A percentile compares a stretch with the other conserved stretches of the same genome.
phyloP scores from a whole-genome alignment of 2,329 filamentous ascomycete species.

The Lachnellula subtilissima region DNA sequence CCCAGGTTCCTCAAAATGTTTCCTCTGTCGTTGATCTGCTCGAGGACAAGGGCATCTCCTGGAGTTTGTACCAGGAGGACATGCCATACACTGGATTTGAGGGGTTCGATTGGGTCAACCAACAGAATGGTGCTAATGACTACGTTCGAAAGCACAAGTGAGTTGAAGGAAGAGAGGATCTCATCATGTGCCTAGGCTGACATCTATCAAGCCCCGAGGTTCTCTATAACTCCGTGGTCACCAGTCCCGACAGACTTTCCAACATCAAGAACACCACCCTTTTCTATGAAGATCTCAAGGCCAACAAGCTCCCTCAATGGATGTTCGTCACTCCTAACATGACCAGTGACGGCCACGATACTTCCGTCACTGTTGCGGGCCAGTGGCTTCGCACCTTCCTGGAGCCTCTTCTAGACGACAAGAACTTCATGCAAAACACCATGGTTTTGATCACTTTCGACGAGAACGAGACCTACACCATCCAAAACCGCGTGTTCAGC shows the following conservation, averaged over 20 bases:
- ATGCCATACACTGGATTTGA: conserved; percentile 71
- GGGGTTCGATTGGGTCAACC: conserved; percentile 59
- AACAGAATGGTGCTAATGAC: conserved; percentile 60
- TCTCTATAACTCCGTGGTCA: conserved; percentile 60
- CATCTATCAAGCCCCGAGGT: conserved; percentile 41
- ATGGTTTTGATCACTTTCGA: conserved; percentile 76
- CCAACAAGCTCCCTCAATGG: conserved; percentile 64
- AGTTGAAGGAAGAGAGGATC: conserved; percentile 12
- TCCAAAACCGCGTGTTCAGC: conserved; percentile 63
- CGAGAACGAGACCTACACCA: conserved; percentile 66
- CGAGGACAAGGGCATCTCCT: conserved; percentile 58
- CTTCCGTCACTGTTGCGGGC: conserved; percentile 63
- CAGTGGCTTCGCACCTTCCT: conserved; percentile 65
- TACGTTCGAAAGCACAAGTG: conserved; percentile 82
- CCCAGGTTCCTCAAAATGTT: conserved; percentile 53
- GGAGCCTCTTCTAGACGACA: conserved; percentile 62
- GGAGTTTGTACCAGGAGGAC: conserved; percentile 73
- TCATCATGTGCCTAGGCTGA: conserved; percentile 2
- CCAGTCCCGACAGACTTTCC: conserved; percentile 53
- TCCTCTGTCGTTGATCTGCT: conserved; percentile 66
- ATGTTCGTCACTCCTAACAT: conserved; percentile 70
- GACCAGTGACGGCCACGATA: conserved; percentile 74
- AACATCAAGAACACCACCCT: conserved; percentile 69
- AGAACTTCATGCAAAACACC: conserved; percentile 70
- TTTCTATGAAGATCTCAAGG: conserved; percentile 63